Base-by-base conservation (phyloP, 2,329 filamentous ascomycete species). In the Apiospora phragmitis region DNA sequence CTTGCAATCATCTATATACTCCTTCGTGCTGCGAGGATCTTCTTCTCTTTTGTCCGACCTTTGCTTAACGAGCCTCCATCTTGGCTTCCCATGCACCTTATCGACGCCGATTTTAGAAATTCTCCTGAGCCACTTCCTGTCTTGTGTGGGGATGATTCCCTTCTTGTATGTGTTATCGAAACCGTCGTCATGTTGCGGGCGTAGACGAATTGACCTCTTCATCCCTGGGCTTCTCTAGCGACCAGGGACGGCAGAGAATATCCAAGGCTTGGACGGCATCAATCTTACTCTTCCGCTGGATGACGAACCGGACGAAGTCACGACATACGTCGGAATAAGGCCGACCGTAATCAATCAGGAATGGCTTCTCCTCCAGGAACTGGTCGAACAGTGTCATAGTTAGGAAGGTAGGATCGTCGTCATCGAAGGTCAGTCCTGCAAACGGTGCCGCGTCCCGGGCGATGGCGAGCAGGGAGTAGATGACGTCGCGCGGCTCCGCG, bases 401-500 rank as follows among this genome's bases (percentile, higher is more conserved):
- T 1, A 55, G 26, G 43, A 49, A 75, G 73, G 5, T 76, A 9
- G 49, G 49, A 21, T 55, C 49, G 5, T 29, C 49, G 5, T 55
- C 49, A 18, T 49, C 16, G 16, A n/a, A 45, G 24, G 41, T 68
- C 21, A 43, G 6, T 24, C 72, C 68, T 1, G 71, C 72, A 42
- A 69, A 71, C 0, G 70, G 79, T 16, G 71, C 73, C 0, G 78
- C 76, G 59, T 83, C 80, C n/a, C 76, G 76, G 0, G 81, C 75
- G 42, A 83, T 80, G 4, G 78, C 78, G 0, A 82, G 72, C 1
- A 83, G 69, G 0, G 80, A 74, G 65, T 81, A 83, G 1, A 82
- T 74, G 0, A 74, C 75, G 65, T 82, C 80, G 8, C 77, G 78
- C 0, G 80, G 76, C 45, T 76, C 69, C 0, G 70, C 70, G 4